phyloP scores from a whole-genome alignment of 768 basidiomycete genomes.

The Phlebiopsis gigantea region DNA sequence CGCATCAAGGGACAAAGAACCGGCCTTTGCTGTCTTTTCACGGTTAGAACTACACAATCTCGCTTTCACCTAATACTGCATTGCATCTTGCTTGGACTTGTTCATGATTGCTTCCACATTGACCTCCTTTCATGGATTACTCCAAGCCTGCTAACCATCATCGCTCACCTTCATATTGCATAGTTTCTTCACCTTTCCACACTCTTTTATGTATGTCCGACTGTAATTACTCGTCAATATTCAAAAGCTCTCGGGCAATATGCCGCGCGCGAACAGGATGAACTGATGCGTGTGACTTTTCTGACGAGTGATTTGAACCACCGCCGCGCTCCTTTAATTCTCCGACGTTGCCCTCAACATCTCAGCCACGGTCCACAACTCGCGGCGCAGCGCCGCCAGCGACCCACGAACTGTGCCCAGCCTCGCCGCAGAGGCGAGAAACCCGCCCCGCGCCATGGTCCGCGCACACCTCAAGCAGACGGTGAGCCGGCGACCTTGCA shows the following conservation, averaged over 20 bases:
- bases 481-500: conserved; percentile 27
- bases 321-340: background rate
- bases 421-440: background rate
- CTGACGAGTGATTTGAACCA: background rate
- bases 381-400: background rate
- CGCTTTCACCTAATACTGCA: background rate
- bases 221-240: conserved; percentile 1
- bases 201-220: conserved; percentile 3
- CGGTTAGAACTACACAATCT: background rate
- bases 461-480: conserved; percentile 21
- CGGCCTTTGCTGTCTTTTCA: background rate
- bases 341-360: background rate
- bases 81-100: background rate
- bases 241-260: no score
- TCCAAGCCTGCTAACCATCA: background rate
- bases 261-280: no score
- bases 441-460: conserved; percentile 14
- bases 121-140: conserved; percentile 1
- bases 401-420: background rate
- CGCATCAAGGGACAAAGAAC: background rate
- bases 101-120: background rate
- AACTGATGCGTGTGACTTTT: background rate
- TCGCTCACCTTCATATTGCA: conserved; percentile 2
- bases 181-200: background rate
- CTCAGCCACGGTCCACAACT: background rate